phyloP scores from a whole-genome alignment of 805 yeast species.

The Schizosaccharomyces octosporus region DNA sequence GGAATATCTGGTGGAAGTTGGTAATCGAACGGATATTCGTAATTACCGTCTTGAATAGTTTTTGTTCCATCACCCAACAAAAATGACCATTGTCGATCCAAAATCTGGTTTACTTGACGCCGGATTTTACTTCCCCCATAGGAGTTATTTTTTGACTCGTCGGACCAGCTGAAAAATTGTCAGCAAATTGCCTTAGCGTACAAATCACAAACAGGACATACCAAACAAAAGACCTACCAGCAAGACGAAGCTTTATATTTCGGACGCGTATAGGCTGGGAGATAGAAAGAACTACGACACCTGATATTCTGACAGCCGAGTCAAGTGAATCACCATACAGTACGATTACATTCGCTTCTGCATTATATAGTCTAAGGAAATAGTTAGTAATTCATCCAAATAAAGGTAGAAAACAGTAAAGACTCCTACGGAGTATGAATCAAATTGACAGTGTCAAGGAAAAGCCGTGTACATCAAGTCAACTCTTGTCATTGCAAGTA shows the following conservation, averaged over 20 bases:
- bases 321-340: not conserved
- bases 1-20: slow-evolving; percentile 41
- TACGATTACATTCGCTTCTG: not conserved
- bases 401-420: not conserved
- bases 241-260: slow-evolving; percentile 35
- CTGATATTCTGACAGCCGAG: slow-evolving; percentile 37
- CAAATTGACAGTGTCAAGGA: not conserved
- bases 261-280: slow-evolving; percentile 51
- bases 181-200: not conserved
- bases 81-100: slow-evolving; percentile 59
- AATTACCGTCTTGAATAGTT: slow-evolving; percentile 33
- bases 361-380: not conserved
- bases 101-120: slow-evolving; percentile 17
- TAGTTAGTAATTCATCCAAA: not conserved
- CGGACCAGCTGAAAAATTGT: not conserved
- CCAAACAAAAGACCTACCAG: slow-evolving; percentile 34
- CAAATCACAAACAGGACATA: not conserved
- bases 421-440: not conserved
- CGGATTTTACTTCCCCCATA: not conserved
- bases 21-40: slow-evolving; percentile 72
- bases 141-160: not conserved
- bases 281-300: slow-evolving; percentile 52
- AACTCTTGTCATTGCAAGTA: too few relatives aligned
- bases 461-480: not conserved
- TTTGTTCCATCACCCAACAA: slow-evolving; percentile 9